Evolutionary conservation across 2,329 filamentous ascomycete species (phyloP).

Genomic region (Penicillium psychrosexuale): DNA sequence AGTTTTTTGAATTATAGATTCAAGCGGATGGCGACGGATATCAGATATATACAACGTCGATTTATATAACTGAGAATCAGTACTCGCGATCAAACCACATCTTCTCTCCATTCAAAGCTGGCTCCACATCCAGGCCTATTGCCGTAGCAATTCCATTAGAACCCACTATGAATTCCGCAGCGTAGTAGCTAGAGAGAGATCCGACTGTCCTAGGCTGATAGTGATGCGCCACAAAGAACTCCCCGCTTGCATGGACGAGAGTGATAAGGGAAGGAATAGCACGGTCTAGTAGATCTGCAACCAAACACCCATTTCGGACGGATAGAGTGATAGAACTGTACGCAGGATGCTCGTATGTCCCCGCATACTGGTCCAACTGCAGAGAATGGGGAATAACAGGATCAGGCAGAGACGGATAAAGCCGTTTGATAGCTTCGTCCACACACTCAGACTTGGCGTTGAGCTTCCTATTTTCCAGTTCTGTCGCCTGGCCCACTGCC

Average conservation of each 20-base stretch:
- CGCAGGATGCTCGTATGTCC: neutral
- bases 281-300: conserved; percentile 1
- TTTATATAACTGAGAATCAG: neutral
- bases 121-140: conserved; percentile 3
- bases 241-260: conserved; percentile 2
- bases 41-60: neutral
- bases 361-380: neutral
- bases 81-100: conserved; percentile 3
- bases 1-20: neutral
- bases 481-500: too few species aligned
- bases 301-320: neutral
- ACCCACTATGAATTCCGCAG: neutral
- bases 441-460: neutral
- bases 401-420: conserved; percentile 2
- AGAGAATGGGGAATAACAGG: neutral
- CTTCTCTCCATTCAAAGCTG: neutral
- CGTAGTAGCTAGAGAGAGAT: neutral
- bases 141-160: neutral
- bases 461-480: neutral
- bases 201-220: conserved; percentile 3
- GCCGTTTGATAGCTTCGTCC: neutral
- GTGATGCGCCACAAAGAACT: conserved; percentile 4
- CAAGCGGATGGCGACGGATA: neutral
- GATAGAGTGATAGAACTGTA: neutral
- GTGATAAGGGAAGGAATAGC: neutral